These are phyloP conservation scores for Lactarius psammicola DNA, from an alignment of 768 basidiomycete genomes.

Conservation along the genomic window DNA sequence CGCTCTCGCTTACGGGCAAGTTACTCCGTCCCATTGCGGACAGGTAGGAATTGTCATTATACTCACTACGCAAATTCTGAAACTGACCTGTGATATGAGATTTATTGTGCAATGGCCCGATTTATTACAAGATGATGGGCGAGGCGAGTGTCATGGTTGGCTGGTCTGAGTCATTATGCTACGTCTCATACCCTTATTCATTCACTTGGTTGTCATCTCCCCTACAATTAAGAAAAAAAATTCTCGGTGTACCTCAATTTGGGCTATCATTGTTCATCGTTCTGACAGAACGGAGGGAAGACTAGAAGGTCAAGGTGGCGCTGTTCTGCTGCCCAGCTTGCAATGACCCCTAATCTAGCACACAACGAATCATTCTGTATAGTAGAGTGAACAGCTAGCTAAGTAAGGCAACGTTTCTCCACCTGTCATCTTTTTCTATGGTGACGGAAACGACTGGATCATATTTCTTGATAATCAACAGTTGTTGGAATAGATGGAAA, in stretches of 20 bases:
- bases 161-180: slow-evolving; percentile 48
- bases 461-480: neutral
- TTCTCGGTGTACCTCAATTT: neutral
- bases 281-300: neutral
- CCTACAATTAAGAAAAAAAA: neutral
- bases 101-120: slow-evolving; percentile 93
- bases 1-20: slow-evolving; percentile 81
- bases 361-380: neutral
- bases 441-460: neutral
- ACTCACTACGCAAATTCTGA: neutral
- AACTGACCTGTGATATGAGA: slow-evolving; percentile 39
- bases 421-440: neutral
- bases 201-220: neutral
- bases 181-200: neutral
- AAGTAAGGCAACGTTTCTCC: neutral
- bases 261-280: neutral
- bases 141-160: slow-evolving; percentile 59
- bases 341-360: neutral
- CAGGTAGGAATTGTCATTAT: slow-evolving; percentile 45
- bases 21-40: slow-evolving; percentile 82
- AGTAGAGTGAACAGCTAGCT: neutral
- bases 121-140: slow-evolving; percentile 42
- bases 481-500: neutral
- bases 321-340: neutral
- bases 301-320: neutral